These are phyloP conservation scores for Mortierella alpina DNA, from an alignment of 192 early-diverging fungal genomes.

Conservation along the genomic window DNA sequence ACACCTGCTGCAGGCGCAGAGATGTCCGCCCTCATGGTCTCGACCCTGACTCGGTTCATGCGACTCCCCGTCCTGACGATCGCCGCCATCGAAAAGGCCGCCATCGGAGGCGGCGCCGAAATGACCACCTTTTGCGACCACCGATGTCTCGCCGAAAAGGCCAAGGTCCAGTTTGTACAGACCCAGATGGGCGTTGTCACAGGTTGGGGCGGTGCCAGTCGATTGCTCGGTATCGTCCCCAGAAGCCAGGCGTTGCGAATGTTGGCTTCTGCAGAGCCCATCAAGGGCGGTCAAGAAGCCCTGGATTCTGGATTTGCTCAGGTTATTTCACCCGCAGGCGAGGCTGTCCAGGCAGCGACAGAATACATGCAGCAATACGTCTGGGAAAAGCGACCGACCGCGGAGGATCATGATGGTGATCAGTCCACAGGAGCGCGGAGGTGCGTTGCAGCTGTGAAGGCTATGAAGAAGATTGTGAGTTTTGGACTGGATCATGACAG, in stretches of 20 bases:
- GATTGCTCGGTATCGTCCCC: slow-evolving; percentile 59
- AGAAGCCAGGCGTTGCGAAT: slow-evolving; percentile 59
- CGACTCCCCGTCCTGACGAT: slow-evolving; percentile 68
- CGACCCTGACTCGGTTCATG: slow-evolving; percentile 62
- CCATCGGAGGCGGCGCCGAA: slow-evolving; percentile 77
- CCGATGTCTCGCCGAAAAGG: slow-evolving; percentile 54
- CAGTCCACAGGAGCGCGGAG: slow-evolving; percentile 30
- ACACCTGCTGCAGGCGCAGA: slow-evolving; percentile 48
- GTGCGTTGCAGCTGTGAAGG: slow-evolving; percentile 60
- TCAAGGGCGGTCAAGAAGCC: slow-evolving; percentile 49
- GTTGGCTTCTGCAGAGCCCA: slow-evolving; percentile 55
- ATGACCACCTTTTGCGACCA: slow-evolving; percentile 70
- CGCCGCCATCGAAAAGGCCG: slow-evolving; percentile 69
- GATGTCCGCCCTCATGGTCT: slow-evolving; percentile 71
- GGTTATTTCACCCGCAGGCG: slow-evolving; percentile 22
- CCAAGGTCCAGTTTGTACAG: slow-evolving; percentile 71
- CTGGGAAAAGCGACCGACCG: slow-evolving; percentile 25
- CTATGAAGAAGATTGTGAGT: slow-evolving; percentile 61
- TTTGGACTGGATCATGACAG: slow-evolving; percentile 35
- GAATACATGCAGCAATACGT: slow-evolving; percentile 58
- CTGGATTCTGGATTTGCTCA: slow-evolving; percentile 57
- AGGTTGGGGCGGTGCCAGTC: slow-evolving; percentile 71
- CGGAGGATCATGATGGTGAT: neutral
- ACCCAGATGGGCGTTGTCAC: slow-evolving; percentile 69
- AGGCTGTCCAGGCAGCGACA: slow-evolving; percentile 28